Base-by-base conservation (phyloP, 2,329 filamentous ascomycete species). In the Aspergillus sojae region DNA sequence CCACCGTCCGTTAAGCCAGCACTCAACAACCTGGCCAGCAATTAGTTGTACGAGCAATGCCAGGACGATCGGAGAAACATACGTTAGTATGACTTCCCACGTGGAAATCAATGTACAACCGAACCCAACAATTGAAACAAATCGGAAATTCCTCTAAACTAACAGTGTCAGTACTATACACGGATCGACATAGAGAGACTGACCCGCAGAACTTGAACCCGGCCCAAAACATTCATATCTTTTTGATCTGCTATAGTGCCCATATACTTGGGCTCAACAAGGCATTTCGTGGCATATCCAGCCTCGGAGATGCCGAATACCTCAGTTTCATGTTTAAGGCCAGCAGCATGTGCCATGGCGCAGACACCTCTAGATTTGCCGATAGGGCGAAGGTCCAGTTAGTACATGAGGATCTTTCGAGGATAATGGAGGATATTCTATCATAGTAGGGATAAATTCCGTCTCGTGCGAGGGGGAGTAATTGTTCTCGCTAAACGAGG, bases 101-200 rank as follows among this genome's bases (percentile, higher is more conserved):
- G 79, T 82, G 45, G 75, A 74, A 41, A 81, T 77, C 56, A 80
- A 65, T 12, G 78, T 81, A 54, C 77, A 80, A 19, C 74, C 77
- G 64, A 82, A 82, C 14, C 80, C 80, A 19, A 82, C 68, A 60
- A 82, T 81, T 0, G 80, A 80, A 41, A 81, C 67, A 62, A 80
- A 81, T 28, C 74, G 73, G 71, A 82, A 83, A 60, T 81, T 81
- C 67, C 80, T 72, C 80, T 82, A 57, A 50, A 30, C 21, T 52
- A 34, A 21, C 32, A 41, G 19, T 60, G 19, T 16, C 6, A 16
- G 19, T 30, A 46, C 59, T 23, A 23, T 26, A 41, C 23, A 4
- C 26, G 12, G 14, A 5, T 14, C 59, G 63, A 67, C 58, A 30
- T n/a, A 23, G 56, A 23, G 21, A 50, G n/a, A 65, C 72, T 61